Evolutionary conservation across 129 eudicot genomes (phyloP).

Genomic region (Erigeron canadensis): DNA sequence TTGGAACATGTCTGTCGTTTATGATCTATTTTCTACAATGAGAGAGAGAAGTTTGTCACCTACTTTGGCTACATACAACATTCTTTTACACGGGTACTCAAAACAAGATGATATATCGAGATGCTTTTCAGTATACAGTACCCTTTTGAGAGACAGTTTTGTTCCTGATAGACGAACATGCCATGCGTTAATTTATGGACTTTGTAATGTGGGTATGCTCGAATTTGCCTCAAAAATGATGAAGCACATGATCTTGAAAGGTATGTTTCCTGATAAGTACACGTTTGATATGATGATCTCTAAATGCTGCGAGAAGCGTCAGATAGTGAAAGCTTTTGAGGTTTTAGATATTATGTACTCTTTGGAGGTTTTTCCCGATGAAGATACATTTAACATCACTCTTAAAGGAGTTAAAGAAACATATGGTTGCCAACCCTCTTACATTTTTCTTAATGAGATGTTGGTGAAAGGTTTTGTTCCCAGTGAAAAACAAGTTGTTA

Average conservation of each 20-base stretch:
- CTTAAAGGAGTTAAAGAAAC: slow-evolving; percentile 57
- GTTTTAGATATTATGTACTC: slow-evolving; percentile 53
- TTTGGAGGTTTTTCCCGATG: slow-evolving; percentile 44
- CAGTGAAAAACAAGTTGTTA: slow-evolving; percentile 46
- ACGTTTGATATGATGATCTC: slow-evolving; percentile 64
- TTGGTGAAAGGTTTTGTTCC: slow-evolving; percentile 62
- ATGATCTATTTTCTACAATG: slow-evolving; percentile 46
- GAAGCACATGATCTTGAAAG: slow-evolving; percentile 63
- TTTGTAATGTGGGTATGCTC: slow-evolving; percentile 56
- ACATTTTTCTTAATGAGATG: slow-evolving; percentile 55
- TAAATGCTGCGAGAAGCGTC: slow-evolving; percentile 52
- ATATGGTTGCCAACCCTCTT: slow-evolving; percentile 37
- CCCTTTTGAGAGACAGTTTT: slow-evolving; percentile 53
- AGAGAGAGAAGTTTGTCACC: slow-evolving; percentile 34
- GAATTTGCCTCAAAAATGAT: slow-evolving; percentile 67
- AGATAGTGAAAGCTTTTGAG: slow-evolving; percentile 64
- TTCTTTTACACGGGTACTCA: slow-evolving; percentile 78
- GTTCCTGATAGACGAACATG: slow-evolving; percentile 71
- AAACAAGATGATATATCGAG: slow-evolving; percentile 42
- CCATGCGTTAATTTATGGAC: slow-evolving; percentile 63
- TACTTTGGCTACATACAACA: slow-evolving; percentile 77
- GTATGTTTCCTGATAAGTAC: slow-evolving; percentile 41
- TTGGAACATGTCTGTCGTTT: slow-evolving; percentile 50
- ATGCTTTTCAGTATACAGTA: slow-evolving; percentile 49
- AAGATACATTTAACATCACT: slow-evolving; percentile 52